phyloP scores from a whole-genome alignment of 208 protist genomes.

The Acanthamoeba castellanii region DNA sequence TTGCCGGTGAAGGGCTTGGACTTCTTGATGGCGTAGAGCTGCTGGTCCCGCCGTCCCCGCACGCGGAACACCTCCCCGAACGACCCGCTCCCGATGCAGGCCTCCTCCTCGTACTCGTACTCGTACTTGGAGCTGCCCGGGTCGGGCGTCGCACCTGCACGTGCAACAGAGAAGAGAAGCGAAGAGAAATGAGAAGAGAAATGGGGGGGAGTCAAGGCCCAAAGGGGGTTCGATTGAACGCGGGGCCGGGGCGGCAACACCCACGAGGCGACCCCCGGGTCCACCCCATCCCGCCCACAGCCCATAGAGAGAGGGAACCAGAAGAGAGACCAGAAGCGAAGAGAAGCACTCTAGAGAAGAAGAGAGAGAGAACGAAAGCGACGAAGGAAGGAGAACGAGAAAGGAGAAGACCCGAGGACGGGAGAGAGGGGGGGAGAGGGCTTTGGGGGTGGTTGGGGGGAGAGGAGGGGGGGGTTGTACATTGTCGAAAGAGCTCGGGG shows the following conservation, averaged over 20 bases:
- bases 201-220: neutral
- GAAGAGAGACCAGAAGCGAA: no score
- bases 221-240: neutral
- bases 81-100: neutral
- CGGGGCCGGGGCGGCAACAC: no score
- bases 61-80: constrained; percentile 33
- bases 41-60: neutral
- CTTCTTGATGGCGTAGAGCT: constrained; percentile 17
- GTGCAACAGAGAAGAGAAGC: neutral
- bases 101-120: neutral
- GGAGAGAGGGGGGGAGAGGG: no score
- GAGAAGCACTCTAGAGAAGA: no score
- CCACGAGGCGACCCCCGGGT: no score
- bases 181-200: neutral
- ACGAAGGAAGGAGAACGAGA: no score
- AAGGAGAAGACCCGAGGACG: no score
- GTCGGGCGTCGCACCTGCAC: neutral
- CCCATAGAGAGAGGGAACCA: no score
- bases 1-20: constrained; percentile 11
- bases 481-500: neutral
- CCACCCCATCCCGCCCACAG: no score
- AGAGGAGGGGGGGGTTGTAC: neutral
- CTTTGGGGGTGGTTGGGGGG: no score
- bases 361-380: no score
- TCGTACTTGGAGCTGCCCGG: neutral